Conservation (phyloP, 202 grass and related monocot genomes). For the Carex sylvatica region DNA sequence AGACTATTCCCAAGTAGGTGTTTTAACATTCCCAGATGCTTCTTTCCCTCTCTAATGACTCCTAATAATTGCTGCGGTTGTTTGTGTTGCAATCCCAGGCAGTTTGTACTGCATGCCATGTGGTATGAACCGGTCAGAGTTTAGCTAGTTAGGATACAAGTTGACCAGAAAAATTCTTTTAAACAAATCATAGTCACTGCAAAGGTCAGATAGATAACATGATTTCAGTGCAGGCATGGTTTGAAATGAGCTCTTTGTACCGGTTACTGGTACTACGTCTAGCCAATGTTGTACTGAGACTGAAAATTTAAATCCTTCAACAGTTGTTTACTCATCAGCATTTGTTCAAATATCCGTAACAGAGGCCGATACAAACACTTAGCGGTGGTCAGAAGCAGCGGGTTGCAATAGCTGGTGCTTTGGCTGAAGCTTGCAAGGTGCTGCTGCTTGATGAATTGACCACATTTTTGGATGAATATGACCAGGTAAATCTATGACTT, state of each 20-base stretch:
- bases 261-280: not conserved
- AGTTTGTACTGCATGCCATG: not conserved
- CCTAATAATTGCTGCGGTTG: not conserved
- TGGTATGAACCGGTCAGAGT: not conserved
- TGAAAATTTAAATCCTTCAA: not conserved
- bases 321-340: constrained; percentile 29
- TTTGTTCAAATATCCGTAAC: constrained; percentile 38
- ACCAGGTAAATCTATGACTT: constrained; percentile 59
- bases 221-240: not conserved
- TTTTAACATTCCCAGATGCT: not conserved
- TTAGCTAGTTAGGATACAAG: not conserved
- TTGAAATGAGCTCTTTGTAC: not conserved
- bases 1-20: constrained; percentile 83
- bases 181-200: not conserved
- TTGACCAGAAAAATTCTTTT: not conserved
- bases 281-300: not conserved
- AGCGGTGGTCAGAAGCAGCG: constrained; percentile 98
- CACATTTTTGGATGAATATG: constrained; percentile 93
- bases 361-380: constrained; percentile 92
- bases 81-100: not conserved
- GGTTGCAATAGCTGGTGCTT: constrained; percentile 91
- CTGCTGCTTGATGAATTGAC: constrained; percentile 82
- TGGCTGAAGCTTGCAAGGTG: constrained; percentile 89
- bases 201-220: not conserved
- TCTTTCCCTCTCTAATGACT: not conserved